These are phyloP conservation scores for Diplosphaera chodatii DNA, from an alignment of 139 green algal species.

Conservation along the genomic window DNA sequence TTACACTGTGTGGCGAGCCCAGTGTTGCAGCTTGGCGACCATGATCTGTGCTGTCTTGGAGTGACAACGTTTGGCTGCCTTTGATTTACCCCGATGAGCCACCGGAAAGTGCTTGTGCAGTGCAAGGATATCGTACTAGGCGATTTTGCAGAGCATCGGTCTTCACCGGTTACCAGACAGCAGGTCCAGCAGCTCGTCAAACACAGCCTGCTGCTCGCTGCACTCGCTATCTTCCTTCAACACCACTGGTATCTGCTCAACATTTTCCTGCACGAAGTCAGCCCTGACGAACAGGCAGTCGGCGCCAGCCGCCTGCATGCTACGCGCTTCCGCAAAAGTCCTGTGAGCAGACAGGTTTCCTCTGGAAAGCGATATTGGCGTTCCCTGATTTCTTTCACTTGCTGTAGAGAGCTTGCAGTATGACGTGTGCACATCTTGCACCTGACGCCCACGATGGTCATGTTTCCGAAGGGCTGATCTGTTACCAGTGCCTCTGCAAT, in stretches of 20 bases:
- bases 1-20: no score
- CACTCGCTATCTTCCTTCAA: neutral
- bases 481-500: neutral
- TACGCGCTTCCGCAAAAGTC: neutral
- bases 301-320: no score
- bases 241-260: neutral
- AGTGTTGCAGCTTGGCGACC: no score
- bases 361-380: no score
- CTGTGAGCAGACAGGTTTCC: neutral
- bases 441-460: neutral
- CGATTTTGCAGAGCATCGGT: no score
- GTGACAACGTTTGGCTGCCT: no score
- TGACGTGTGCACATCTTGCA: neutral
- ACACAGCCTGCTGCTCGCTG: neutral
- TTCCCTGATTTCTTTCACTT: no score
- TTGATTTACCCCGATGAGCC: no score
- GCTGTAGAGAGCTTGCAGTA: no score
- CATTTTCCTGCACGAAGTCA: neutral
- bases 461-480: neutral
- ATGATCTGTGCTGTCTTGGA: no score
- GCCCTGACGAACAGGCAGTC: neutral
- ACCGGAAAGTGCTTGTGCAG: no score
- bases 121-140: no score
- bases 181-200: neutral
- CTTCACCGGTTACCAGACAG: neutral